A percentile compares a stretch with the other conserved stretches of the same genome.
phyloP scores from a whole-genome alignment of 2,329 filamentous ascomycete genomes.

The Trichoderma sp. region DNA sequence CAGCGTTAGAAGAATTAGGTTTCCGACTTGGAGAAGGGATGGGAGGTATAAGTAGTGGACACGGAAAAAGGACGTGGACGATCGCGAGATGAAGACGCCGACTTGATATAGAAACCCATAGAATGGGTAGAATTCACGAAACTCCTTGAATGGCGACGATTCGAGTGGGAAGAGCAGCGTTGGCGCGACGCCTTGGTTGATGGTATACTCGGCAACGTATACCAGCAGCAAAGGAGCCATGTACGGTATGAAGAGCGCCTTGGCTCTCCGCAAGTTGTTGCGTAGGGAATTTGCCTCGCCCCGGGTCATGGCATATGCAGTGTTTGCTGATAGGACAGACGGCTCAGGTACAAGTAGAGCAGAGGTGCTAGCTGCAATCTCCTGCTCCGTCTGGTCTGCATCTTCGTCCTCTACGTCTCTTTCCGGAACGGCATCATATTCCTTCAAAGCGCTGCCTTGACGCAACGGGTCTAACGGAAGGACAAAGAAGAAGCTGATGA shows the following conservation, averaged over 20 bases:
- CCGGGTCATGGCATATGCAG: slow-evolving; percentile 26
- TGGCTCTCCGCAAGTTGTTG: slow-evolving; percentile 63
- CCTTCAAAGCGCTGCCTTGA: slow-evolving; percentile 41
- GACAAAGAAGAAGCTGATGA: slow-evolving; percentile 79
- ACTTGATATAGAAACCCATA: slow-evolving; percentile 94
- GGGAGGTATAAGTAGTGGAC: slow-evolving; percentile 79
- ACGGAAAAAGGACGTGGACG: slow-evolving; percentile 82
- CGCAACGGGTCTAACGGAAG: slow-evolving; percentile 64
- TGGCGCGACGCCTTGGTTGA: slow-evolving; percentile 91
- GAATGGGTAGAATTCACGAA: slow-evolving; percentile 87
- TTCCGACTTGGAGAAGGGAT: slow-evolving; percentile 75
- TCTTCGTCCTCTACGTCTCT: slow-evolving; percentile 39
- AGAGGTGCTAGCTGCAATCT: slow-evolving; percentile 40
- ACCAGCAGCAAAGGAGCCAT: slow-evolving; percentile 92
- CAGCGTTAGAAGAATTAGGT: slow-evolving; percentile 67
- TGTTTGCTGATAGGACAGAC: slow-evolving; percentile 25
- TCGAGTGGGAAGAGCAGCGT: slow-evolving; percentile 82
- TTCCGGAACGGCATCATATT: slow-evolving; percentile 54
- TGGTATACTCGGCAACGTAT: slow-evolving; percentile 94
- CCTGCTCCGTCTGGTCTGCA: slow-evolving; percentile 33
- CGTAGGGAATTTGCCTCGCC: slow-evolving; percentile 37
- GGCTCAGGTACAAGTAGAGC: slow-evolving; percentile 48
- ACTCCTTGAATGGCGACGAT: slow-evolving; percentile 73
- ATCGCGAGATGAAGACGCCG: slow-evolving; percentile 91
- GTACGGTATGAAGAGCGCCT: slow-evolving; percentile 68